Evolutionary conservation across 2,329 filamentous ascomycete species (phyloP), one percentile per base, ranked within the genome.

Genomic region (Podosphaera xanthii): DNA sequence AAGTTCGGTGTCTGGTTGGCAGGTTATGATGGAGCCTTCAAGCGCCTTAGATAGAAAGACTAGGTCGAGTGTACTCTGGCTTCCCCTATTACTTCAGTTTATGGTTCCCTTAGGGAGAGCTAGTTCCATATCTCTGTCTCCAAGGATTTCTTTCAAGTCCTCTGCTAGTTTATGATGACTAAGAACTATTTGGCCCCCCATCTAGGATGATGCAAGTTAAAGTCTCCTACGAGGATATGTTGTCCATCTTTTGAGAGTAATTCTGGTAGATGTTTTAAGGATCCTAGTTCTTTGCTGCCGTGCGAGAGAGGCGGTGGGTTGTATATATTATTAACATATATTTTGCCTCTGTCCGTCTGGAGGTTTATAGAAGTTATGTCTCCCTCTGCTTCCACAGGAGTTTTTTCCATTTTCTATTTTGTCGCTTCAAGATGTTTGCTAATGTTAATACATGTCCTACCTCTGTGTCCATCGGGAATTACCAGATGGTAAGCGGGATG

Each of bases 301-400:
- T 56, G 53, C 9, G 53, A 56, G 9, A 56, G 34, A 9, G 53
- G 53, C n/a, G 53, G 53, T 38, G 53, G 53, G 35, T 56, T 56
- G 33, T 56, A 38, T 31, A 56, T 31, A 40, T 56, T 56, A 40
- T 38, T 56, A 9, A 56, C 53, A 40, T 31, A 56, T 38, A 56
- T 56, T 56, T 56, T 56, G 4, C 53, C 53, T 56, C 36, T 56
- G 4, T 54, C 33, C 5, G 31, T 54, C 50, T 54, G 50, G 8
- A 54, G 8, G 50, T 33, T 54, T 9, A 54, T 54, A 9, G 30
- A 54, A 9, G 50, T 54, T 35, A 54, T 54, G 22, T 54, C 50
- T 35, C 31, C 50, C n/a, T 31, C 48, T 2, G 22, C 22, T 22
- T 54, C 50, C 22, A n/a, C 50, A 10, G 50, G 31, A n/a, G 30